A percentile compares a stretch with the other conserved stretches of the same genome.
These are phyloP conservation scores for Trichosporon coremiiforme DNA, from an alignment of 1,284 basidiomycete genomes.

Conservation along the genomic window DNA sequence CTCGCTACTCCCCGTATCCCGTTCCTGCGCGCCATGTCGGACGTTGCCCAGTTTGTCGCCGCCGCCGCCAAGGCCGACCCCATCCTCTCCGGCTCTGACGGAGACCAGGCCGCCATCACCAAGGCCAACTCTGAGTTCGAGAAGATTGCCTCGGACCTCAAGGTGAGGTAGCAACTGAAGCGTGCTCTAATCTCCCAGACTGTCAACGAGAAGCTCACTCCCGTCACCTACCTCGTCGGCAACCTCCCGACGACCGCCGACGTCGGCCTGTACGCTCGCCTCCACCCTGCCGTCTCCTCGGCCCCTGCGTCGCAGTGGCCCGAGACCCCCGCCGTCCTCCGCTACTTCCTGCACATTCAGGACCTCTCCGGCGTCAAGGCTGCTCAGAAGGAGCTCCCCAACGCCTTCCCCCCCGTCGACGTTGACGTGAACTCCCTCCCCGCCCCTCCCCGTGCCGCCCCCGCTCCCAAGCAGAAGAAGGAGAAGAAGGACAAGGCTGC, in stretches of 20 bases:
- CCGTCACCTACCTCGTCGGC: slow-evolving; percentile 77
- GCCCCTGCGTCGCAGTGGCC: slow-evolving; percentile 66
- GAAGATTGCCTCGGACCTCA: slow-evolving; percentile 44
- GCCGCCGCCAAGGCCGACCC: slow-evolving; percentile 51
- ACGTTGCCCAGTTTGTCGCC: slow-evolving; percentile 47
- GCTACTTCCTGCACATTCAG: slow-evolving; percentile 94
- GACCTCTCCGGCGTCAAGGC: slow-evolving; percentile 62
- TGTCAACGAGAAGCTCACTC: slow-evolving; percentile 70
- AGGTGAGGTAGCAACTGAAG: slow-evolving; percentile 36
- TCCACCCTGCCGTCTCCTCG: slow-evolving; percentile 67
- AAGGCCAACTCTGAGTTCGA: slow-evolving; percentile 46
- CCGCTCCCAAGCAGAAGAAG: slow-evolving; percentile 73
- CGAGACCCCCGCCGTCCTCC: slow-evolving; percentile 74
- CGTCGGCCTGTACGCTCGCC: slow-evolving; percentile 75
- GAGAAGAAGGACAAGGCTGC: slow-evolving; percentile 61
- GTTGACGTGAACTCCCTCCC: slow-evolving; percentile 79
- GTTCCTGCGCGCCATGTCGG: slow-evolving; percentile 41
- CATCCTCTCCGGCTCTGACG: slow-evolving; percentile 45
- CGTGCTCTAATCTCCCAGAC: slow-evolving; percentile 58
- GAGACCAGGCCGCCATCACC: slow-evolving; percentile 48
- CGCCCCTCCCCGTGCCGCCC: slow-evolving; percentile 67
- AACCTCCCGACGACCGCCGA: slow-evolving; percentile 82
- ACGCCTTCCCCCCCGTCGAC: slow-evolving; percentile 63
- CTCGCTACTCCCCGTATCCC: slow-evolving; percentile 20
- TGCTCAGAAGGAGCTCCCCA: slow-evolving; percentile 50